A percentile compares a stretch with the other conserved stretches of the same genome.
These are phyloP conservation scores for Misopates orontium DNA, from an alignment of 257 asterid genomes.

Conservation along the genomic window DNA sequence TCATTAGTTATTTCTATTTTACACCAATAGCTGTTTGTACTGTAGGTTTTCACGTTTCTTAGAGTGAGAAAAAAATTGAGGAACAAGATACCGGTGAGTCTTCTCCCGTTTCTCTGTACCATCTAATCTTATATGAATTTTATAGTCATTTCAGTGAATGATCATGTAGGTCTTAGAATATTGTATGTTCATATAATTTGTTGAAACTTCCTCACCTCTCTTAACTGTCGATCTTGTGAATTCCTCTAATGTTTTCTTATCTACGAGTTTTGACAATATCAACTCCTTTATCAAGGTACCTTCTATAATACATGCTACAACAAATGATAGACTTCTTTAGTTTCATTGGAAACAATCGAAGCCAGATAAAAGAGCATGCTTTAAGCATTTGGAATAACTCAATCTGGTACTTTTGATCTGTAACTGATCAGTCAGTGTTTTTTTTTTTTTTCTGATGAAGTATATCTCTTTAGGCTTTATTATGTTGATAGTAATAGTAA, in stretches of 20 bases:
- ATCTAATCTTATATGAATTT: constrained; percentile 5
- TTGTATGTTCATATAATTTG: neutral
- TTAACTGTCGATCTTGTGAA: neutral
- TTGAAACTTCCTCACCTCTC: constrained; percentile 4
- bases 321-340: too few relatives aligned
- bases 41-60: constrained; percentile 29
- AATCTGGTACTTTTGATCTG: too few relatives aligned
- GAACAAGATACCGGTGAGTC: constrained; percentile 41
- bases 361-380: too few relatives aligned
- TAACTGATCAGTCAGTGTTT: too few relatives aligned
- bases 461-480: too few relatives aligned
- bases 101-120: neutral
- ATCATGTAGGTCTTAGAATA: neutral
- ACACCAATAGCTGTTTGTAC: constrained; percentile 6
- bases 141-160: constrained; percentile 18
- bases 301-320: too few relatives aligned
- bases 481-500: too few relatives aligned
- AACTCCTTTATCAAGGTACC: too few relatives aligned
- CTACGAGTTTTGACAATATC: neutral
- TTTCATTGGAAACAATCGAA: too few relatives aligned
- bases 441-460: too few relatives aligned
- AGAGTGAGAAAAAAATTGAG: constrained; percentile 31
- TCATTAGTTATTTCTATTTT: constrained; percentile 15
- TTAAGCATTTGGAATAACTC: too few relatives aligned
- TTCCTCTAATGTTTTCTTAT: neutral